Base-by-base conservation (phyloP, 2,329 filamentous ascomycete genomes). In the Fusarium floridanum region DNA sequence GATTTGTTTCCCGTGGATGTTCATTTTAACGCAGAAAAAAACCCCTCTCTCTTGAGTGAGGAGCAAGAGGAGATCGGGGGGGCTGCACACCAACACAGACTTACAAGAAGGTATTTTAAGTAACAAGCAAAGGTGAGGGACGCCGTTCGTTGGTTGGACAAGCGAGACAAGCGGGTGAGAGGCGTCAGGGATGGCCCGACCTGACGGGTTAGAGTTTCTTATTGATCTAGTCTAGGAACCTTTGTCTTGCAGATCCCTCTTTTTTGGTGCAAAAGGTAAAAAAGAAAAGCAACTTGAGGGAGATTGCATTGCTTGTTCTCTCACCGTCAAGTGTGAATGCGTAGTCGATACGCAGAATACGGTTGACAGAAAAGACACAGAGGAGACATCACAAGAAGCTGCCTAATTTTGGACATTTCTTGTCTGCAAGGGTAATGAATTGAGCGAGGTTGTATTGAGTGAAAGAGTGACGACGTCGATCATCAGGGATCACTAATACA, bases 201-300 rank as follows among this genome's bases (percentile, higher is more conserved):
- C 55, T 48, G 37, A 16, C 59, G 55, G 61, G 37, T 75, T 75
- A 71, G 70, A 71, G 72, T 74, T 74, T 75, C 62, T 56, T 66
- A 69, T 73, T 27, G 39, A 37, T 68, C 67, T 53, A 57, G 53
- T 56, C 69, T 14, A 53, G 65, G 72, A 68, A 75, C 66, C 70
- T 75, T 75, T 75, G 72, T 66, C 48, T 65, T 43, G 70, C 45
- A 66, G 56, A 65, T 63, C 48, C 22, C 55, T 53, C 29, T 17
- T 36, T 43, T 22, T 20, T 27, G 45, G 37, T 45, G 37, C 20
- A 53, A 68, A 48, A 20, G 24, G 45, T 16, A 39, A 73, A 59
- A 59, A 39, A 39, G 24, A 59, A 59, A 59, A 27, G 22, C 17
- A n/a, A 48, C 48, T n/a, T 4, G 10, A 12, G 24, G 67, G 48